Evolutionary conservation across 148 eudicot species (phyloP), one percentile per base, ranked within the genome.

Genomic region (Nepenthes gracilis): DNA sequence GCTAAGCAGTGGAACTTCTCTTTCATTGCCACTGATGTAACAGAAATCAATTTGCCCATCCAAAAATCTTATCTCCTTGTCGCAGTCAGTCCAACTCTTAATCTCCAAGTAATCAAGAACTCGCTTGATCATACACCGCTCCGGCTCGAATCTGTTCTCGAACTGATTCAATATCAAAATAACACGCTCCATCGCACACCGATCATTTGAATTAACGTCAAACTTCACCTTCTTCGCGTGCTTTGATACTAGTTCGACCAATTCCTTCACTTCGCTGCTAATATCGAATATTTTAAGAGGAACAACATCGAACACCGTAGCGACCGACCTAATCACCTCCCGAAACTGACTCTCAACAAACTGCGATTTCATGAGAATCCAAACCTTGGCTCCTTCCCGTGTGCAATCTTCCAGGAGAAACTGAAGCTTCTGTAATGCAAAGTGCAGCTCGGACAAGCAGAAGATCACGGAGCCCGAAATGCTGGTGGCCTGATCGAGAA

Each of bases 61-160:
- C 51, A 91, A 62, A 55, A 87, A 87, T 52, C 63, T 70, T 1
- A 87, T 72, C 64, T 91, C 97, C 2, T 65, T 71, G 9, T 85
- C 69, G 40, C 93, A 83, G 34, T 80, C 86, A 5, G 54, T 74
- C 97, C 96, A 87, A 2, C 54, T 79, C 0, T 40, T 56, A 12
- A 91, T 78, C 12, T 66, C 75, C 10, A 91, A 66, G 45, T 76
- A 74, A 65, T 80, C 81, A 0, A 85, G 67, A 6, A 87, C 79
- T 47, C 65, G 47, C 62, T 78, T 74, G 43, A 81, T 64, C 56
- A 80, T 53, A 53, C 70, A 63, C 61, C 57, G 65, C 34, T 81
- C 84, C 2, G 93, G 90, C 73, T 87, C 86, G 47, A 85, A 73
- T 23, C 45, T 56, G 34, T 80, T 85, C 73, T 85, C 90, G 7